Evolutionary conservation across 179 eudicot genomes (phyloP).

Genomic region (Carnegiea gigantea): DNA sequence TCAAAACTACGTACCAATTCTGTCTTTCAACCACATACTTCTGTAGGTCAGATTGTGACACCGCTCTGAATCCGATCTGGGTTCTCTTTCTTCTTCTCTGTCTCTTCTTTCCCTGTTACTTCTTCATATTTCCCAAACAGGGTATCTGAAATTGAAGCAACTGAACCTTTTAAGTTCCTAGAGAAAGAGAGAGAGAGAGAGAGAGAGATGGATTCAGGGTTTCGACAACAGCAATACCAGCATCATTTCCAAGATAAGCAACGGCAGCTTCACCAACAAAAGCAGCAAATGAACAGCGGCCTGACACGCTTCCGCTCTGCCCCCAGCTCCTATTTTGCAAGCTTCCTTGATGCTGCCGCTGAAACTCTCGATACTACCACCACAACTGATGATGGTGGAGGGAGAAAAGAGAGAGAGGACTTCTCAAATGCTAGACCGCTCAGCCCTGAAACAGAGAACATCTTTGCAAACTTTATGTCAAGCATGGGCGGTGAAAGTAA

Average conservation of each 20-base stretch:
- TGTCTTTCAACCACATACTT: conserved; percentile 24
- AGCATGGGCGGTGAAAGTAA: conserved; percentile 24
- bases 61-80: neutral
- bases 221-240: conserved; percentile 34
- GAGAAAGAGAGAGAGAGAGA: conserved; percentile 12
- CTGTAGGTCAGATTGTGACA: conserved; percentile 14
- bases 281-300: conserved; percentile 29
- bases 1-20: conserved; percentile 16
- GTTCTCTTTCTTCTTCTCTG: conserved; percentile 18
- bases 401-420: conserved; percentile 19
- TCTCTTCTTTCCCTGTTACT: neutral
- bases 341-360: conserved; percentile 39
- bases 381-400: neutral
- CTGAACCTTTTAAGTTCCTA: neutral
- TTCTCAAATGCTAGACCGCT: conserved; percentile 34
- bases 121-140: neutral
- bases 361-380: neutral
- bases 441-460: conserved; percentile 43
- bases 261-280: conserved; percentile 30
- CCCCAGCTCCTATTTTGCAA: conserved; percentile 42
- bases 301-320: conserved; percentile 45
- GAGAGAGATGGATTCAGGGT: conserved; percentile 37
- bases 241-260: conserved; percentile 39
- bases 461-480: conserved; percentile 36
- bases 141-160: neutral